Evolutionary conservation across 257 asterid genomes (phyloP), one percentile per base, ranked within the genome.

Genomic region (Parsonsia alboflavescens): DNA sequence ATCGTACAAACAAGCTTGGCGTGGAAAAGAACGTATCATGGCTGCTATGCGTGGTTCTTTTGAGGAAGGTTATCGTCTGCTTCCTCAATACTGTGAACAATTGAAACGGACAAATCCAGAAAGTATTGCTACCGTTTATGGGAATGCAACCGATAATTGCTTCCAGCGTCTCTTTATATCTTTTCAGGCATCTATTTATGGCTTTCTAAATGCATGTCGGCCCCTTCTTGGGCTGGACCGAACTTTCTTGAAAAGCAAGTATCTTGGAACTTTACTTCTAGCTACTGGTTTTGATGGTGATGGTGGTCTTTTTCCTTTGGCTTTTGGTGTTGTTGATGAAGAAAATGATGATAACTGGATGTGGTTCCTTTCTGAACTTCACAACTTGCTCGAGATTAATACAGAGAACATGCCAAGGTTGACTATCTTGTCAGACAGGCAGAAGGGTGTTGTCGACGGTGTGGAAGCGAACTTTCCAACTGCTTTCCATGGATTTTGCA

Each of bases 281-380:
- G 99, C 99, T 73, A 90, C 95, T 67, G 97, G 97, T 48, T 89
- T 94, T 79, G 99, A 94, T 81, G 99, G 97, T 72, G 97, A 90
- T 68, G 98, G 96, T 56, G 93, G 87, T 50, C 93, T 94, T 66
- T 94, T 89, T 74, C 99, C 99, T 26, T 78, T 94, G 78, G 98
- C 98, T 21, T 92, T 94, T 79, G 99, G 97, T 73, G 96, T 94
- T 68, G 97, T 94, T 3, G 98, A 94, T 41, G 97, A 90, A 84
- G 99, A 94, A 77, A 90, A 78, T 71, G 98, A 92, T 49, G 97
- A 84, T 11, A 94, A 92, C 66, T 94, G 99, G 99, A 92, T 88
- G 98, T 94, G 99, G 99, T 94, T 94, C 80, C 90, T 94, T 70
- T 92, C 97, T 2, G 99, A 94, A 86, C 97, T 94, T 80, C 98